These are phyloP conservation scores for Agastache rugosa DNA, from an alignment of 257 asterid genomes.

Conservation along the genomic window DNA sequence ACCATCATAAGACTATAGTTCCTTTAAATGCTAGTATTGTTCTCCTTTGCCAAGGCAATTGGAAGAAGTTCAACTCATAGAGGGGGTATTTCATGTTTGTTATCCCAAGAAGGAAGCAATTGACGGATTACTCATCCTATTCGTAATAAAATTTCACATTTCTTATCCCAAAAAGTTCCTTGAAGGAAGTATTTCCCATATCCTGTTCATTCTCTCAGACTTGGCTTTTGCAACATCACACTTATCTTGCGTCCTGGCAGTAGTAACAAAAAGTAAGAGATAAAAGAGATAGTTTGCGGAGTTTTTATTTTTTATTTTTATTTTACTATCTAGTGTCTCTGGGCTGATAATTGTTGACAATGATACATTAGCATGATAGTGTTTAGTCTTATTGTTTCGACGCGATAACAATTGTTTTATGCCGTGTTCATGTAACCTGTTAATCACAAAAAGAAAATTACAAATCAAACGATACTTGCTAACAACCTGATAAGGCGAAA, in stretches of 20 bases:
- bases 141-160: background rate
- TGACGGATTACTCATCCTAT: background rate
- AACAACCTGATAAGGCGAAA: too few relatives aligned
- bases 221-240: background rate
- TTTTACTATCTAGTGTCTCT: too few relatives aligned
- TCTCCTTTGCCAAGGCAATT: background rate
- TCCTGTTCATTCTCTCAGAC: background rate
- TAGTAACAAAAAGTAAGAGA: background rate
- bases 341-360: too few relatives aligned
- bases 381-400: too few relatives aligned
- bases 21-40: background rate
- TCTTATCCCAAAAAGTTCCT: background rate
- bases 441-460: too few relatives aligned
- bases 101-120: too few relatives aligned
- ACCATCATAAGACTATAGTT: background rate
- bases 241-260: background rate
- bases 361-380: too few relatives aligned
- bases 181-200: background rate
- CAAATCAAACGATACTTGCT: too few relatives aligned
- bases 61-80: background rate
- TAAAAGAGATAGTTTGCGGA: background rate
- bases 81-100: too few relatives aligned
- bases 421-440: too few relatives aligned
- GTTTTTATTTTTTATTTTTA: too few relatives aligned
- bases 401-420: too few relatives aligned